Evolutionary conservation across 441 rosid species (phyloP).

Genomic region (Pelargonium exstipulatum): DNA sequence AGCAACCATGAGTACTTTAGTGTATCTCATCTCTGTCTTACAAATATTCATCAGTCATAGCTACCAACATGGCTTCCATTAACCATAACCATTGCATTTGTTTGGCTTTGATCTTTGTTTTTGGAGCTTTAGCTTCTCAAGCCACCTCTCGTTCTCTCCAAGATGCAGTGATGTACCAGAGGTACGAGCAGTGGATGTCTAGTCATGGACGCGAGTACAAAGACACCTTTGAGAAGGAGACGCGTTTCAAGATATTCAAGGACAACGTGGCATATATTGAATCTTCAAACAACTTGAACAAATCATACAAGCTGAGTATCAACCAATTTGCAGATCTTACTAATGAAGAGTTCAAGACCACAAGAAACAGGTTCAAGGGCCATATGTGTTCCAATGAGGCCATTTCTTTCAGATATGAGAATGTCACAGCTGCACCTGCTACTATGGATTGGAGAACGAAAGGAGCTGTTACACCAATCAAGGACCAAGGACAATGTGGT

Average conservation of each 20-base stretch:
- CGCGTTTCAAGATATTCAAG: conserved; percentile 20
- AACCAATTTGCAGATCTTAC: conserved; percentile 20
- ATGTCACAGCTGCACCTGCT: conserved; percentile 4
- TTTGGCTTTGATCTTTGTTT: conserved; percentile 17
- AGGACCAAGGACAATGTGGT: conserved; percentile 23
- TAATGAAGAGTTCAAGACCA: conserved; percentile 24
- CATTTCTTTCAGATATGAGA: conserved; percentile 12
- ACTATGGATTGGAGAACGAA: background rate
- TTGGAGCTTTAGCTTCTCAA: conserved; percentile 17
- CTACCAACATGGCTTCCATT: background rate
- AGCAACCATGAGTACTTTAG: background rate
- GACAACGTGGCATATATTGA: conserved; percentile 14
- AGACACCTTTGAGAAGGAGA: conserved; percentile 13
- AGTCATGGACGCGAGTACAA: conserved; percentile 18
- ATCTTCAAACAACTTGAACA: conserved; percentile 8
- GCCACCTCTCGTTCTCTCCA: conserved; percentile 18
- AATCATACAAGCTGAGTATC: conserved; percentile 15
- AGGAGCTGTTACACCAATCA: conserved; percentile 19
- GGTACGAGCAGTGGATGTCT: conserved; percentile 24
- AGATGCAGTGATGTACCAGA: conserved; percentile 9
- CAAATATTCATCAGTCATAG: background rate
- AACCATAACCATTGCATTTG: conserved; percentile 5
- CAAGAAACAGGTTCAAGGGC: conserved; percentile 18
- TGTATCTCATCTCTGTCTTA: background rate
- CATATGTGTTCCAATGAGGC: conserved; percentile 12